Conservation (phyloP, 2,329 filamentous ascomycete genomes). For the Fusarium humuli region DNA sequence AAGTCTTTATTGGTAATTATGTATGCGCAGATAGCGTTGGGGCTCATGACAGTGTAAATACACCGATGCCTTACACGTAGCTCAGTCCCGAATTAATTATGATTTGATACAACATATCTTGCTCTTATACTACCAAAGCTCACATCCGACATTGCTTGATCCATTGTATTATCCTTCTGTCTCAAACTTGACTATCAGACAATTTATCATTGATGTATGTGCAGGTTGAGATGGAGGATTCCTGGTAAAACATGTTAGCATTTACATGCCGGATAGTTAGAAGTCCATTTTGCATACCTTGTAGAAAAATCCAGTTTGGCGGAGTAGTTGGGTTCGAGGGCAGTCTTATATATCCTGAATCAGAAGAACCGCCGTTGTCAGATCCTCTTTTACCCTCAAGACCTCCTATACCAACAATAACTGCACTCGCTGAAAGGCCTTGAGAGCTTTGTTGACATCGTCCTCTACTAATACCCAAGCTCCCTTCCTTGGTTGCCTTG, state of each 20-base stretch:
- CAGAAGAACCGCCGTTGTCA: background rate
- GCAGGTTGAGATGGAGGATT: background rate
- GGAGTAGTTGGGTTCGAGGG: background rate
- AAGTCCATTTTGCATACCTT: background rate
- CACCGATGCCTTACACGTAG: background rate
- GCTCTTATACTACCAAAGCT: background rate
- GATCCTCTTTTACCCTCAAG: background rate
- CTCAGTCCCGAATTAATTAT: background rate
- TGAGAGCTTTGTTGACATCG: background rate
- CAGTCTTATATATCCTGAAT: background rate
- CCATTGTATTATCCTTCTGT: background rate
- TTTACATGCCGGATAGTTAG: background rate
- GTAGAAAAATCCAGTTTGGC: background rate
- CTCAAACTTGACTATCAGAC: background rate
- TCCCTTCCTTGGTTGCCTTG: background rate
- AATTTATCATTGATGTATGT: background rate
- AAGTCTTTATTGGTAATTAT: background rate
- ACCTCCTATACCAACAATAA: background rate
- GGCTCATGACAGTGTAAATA: background rate
- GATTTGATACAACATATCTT: background rate
- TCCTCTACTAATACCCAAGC: background rate
- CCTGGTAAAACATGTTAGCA: background rate
- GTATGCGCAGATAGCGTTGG: background rate
- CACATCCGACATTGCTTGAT: background rate
- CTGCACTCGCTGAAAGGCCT: background rate